Evolutionary conservation across 2,329 filamentous ascomycete species (phyloP).

Genomic region (Septoria linicola): DNA sequence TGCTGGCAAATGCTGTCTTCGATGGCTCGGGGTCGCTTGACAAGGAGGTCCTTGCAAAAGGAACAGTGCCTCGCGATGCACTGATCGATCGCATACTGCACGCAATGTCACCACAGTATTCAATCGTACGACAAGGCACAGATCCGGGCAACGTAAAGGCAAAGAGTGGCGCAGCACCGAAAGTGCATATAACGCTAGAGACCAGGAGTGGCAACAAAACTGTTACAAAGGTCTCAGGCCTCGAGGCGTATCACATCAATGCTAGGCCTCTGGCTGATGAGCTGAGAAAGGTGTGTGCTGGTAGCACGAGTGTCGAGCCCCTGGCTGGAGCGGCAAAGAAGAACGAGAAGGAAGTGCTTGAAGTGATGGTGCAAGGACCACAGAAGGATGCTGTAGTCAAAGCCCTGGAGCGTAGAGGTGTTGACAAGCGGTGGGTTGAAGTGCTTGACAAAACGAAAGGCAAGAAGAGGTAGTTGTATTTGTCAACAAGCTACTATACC

Average conservation of each 20-base stretch:
- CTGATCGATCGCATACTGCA: conserved; percentile 60
- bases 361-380: conserved; percentile 67
- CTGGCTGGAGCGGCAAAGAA: conserved; percentile 60
- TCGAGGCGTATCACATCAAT: conserved; percentile 62
- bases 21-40: conserved; percentile 54
- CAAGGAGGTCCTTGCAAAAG: conserved; percentile 56
- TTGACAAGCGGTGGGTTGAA: conserved; percentile 60
- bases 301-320: conserved; percentile 64
- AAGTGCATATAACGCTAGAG: conserved; percentile 60
- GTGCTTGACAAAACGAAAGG: conserved; percentile 68
- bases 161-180: conserved; percentile 60
- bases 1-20: conserved; percentile 62
- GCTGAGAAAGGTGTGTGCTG: conserved; percentile 65
- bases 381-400: conserved; percentile 62
- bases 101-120: conserved; percentile 57
- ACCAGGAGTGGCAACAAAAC: conserved; percentile 66
- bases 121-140: conserved; percentile 53
- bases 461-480: conserved; percentile 53
- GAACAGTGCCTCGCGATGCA: conserved; percentile 59
- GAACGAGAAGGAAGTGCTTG: conserved; percentile 62
- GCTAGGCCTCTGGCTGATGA: conserved; percentile 63
- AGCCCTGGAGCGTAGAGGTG: conserved; percentile 59
- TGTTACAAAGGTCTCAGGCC: conserved; percentile 60
- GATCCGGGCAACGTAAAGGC: conserved; percentile 53
- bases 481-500: too few species aligned